Evolutionary conservation across 139 green algal species (phyloP).

Genomic region (Volvox reticuliferus): DNA sequence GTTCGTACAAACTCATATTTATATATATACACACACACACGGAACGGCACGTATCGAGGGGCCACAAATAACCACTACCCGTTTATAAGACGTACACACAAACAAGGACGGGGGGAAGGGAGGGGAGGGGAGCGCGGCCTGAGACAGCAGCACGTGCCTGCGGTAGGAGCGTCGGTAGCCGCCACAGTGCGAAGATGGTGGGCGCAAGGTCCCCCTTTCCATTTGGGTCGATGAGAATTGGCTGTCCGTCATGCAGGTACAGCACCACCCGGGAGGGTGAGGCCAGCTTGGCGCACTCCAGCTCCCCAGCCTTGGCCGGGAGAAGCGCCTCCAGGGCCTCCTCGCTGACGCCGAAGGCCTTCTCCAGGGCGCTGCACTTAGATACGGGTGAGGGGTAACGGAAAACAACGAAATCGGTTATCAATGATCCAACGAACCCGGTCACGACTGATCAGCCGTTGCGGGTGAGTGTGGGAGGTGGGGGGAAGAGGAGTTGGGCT

Average conservation of each 20-base stretch:
- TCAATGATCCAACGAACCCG: background rate
- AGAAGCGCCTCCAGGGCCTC: constrained; percentile 62
- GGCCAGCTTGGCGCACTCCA: constrained; percentile 66
- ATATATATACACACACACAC: too few relatives aligned
- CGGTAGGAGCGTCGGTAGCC: constrained; percentile 59
- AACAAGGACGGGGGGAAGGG: too few relatives aligned
- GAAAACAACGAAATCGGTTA: background rate
- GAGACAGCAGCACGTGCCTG: constrained; percentile 12
- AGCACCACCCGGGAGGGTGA: constrained; percentile 59
- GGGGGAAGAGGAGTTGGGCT: too few relatives aligned
- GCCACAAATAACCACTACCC: too few relatives aligned
- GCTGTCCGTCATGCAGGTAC: constrained; percentile 60
- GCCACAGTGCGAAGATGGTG: constrained; percentile 74
- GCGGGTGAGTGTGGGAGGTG: background rate
- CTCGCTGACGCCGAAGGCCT: constrained; percentile 40
- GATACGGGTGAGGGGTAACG: background rate
- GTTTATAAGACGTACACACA: too few relatives aligned
- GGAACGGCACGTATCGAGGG: too few relatives aligned
- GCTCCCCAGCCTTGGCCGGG: constrained; percentile 70
- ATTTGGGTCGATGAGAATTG: constrained; percentile 63
- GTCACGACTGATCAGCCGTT: background rate
- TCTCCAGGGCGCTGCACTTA: constrained; percentile 51
- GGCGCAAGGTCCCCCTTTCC: constrained; percentile 72
- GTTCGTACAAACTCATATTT: too few relatives aligned
- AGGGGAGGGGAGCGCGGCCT: too few relatives aligned